Base-by-base conservation (phyloP, 1,139 yeast species). In the Debaryomyces coudertii region DNA sequence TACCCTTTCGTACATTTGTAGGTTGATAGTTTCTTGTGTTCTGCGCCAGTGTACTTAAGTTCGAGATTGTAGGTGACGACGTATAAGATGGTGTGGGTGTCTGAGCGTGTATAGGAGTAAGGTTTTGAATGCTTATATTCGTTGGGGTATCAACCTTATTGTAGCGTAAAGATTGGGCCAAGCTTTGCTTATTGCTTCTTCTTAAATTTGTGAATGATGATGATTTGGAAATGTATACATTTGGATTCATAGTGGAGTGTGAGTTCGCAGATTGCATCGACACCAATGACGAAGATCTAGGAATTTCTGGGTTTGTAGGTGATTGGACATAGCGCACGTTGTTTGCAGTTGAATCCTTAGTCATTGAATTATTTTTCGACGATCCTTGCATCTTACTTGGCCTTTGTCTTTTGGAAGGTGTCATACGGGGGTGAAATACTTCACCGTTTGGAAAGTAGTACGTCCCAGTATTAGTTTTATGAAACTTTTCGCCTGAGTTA, bases 401-500 rank as follows among this genome's bases (percentile, higher is more conserved):
- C 46, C 75, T 62, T 40, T 68, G 58, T 45, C 80, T 63, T 42
- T 62, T 66, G 9, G 66, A 50, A 1, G 79, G 76, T 12, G 69
- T 62, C 38, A 59, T 58, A 37, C 82, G 57, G 1, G 83, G 83
- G 28, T 78, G 62, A 55, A 79, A 79, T 4, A 78, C 69, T 55
- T 79, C 84, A 42, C 84, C 84, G 56, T 79, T 79, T 9, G 83
- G 83, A 54, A 79, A 79, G 51, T 66, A 71, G 54, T 71, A 77
- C 43, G 68, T 59, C 4, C 77, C 77, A 11, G 51, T 52, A 42
- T 48, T 53, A 5, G 55, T 46, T 47, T 58, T 60, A 42, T 58
- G 62, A 45, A 56, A 58, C 36, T 59, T 12, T 36, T 29, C 35
- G 33, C 23, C 36, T 28, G 40, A 33, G 22, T 31, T 12, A n/a